phyloP scores from a whole-genome alignment of 495 filamentous ascomycete species.

The Hapsidospora chrysogenum region DNA sequence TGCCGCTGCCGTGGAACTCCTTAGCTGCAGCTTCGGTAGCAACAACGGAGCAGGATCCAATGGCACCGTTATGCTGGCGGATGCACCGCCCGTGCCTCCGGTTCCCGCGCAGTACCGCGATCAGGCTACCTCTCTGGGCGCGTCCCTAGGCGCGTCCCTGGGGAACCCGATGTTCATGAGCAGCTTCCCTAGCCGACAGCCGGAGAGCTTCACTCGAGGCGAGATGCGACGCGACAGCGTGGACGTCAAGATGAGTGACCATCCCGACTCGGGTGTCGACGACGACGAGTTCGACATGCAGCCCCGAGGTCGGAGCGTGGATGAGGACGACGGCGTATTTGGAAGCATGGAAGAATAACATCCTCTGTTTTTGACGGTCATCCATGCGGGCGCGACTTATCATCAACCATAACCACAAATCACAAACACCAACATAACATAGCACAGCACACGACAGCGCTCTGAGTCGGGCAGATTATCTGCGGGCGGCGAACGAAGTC shows the following conservation, averaged over 20 bases:
- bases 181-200: constrained; percentile 32
- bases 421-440: too few species aligned
- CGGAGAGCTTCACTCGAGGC: constrained; percentile 31
- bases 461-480: too few species aligned
- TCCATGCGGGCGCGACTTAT: too few species aligned
- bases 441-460: too few species aligned
- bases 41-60: constrained; percentile 48
- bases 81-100: constrained; percentile 75
- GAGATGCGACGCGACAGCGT: constrained; percentile 15
- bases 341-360: constrained; percentile 84
- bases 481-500: too few species aligned
- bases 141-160: constrained; percentile 8
- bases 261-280: constrained; percentile 47
- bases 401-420: too few species aligned
- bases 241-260: constrained; percentile 55
- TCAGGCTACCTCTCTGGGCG: constrained; percentile 17
- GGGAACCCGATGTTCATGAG: constrained; percentile 31
- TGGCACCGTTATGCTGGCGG: constrained; percentile 44
- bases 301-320: constrained; percentile 49
- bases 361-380: too few species aligned
- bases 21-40: constrained; percentile 80
- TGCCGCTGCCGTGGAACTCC: constrained; percentile 76
- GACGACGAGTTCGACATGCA: constrained; percentile 65
- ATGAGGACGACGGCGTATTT: constrained; percentile 91
- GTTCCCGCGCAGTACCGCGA: constrained; percentile 54